Evolutionary conservation across 768 basidiomycete species (phyloP).

Genomic region (Rhizopogon roseolus): DNA sequence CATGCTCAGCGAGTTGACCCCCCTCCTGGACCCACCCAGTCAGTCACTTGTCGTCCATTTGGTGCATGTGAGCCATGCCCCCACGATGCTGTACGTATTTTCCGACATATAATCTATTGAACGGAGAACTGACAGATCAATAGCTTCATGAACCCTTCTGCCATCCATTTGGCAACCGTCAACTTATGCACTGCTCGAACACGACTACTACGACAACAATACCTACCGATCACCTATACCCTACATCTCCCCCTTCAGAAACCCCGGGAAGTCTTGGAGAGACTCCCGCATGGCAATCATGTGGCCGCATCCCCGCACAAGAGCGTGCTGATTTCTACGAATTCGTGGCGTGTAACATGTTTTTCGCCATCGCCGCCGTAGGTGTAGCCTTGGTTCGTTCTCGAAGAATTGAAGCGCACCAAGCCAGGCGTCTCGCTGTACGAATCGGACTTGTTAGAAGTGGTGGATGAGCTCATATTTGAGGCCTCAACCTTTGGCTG

Average conservation of each 20-base stretch:
- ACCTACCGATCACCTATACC: slow-evolving; percentile 11
- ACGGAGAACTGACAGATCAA: slow-evolving; percentile 4
- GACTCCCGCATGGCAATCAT: slow-evolving; percentile 87
- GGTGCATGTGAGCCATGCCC: slow-evolving; percentile 64
- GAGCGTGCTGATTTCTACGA: slow-evolving; percentile 90
- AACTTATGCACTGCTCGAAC: slow-evolving; percentile 74
- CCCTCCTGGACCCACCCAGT: slow-evolving; percentile 3
- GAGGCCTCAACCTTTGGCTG: neutral
- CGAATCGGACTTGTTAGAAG: slow-evolving; percentile 69
- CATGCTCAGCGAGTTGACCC: slow-evolving; percentile 6
- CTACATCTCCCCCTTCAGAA: slow-evolving; percentile 9
- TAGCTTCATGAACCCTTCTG: slow-evolving; percentile 88
- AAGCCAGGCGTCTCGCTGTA: slow-evolving; percentile 80
- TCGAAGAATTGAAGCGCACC: slow-evolving; percentile 61
- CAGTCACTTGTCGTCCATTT: slow-evolving; percentile 45
- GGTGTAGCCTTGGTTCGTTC: slow-evolving; percentile 65
- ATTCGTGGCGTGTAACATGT: slow-evolving; percentile 79
- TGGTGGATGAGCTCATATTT: slow-evolving; percentile 5
- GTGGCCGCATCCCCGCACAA: slow-evolving; percentile 75
- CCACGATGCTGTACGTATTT: slow-evolving; percentile 46
- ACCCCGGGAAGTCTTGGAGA: slow-evolving; percentile 34
- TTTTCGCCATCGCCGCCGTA: slow-evolving; percentile 65
- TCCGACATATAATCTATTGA: slow-evolving; percentile 2
- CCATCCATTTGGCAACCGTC: slow-evolving; percentile 92
- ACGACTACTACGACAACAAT: slow-evolving; percentile 16